Conservation (phyloP, 2,329 filamentous ascomycete species). For the Kalmusia sp. region DNA sequence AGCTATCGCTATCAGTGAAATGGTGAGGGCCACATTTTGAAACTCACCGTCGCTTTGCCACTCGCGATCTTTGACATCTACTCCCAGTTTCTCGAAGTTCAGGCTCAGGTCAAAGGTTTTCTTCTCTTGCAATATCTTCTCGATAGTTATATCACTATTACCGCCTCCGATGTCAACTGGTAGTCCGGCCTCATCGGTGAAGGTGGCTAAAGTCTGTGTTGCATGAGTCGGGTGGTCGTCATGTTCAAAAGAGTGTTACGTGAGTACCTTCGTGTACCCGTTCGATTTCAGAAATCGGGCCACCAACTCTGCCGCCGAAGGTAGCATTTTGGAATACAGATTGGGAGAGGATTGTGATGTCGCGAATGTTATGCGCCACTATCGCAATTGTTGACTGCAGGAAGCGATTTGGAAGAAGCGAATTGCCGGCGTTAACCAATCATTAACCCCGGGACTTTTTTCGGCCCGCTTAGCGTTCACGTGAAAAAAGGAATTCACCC, state of each 20-base stretch:
- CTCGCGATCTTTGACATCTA: slow-evolving; percentile 49
- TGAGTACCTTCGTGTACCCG: slow-evolving; percentile 49
- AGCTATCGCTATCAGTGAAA: slow-evolving; percentile 41
- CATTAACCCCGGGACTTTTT: neutral
- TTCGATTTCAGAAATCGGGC: slow-evolving; percentile 50
- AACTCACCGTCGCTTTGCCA: slow-evolving; percentile 58
- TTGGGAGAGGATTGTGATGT: neutral
- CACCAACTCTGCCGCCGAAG: slow-evolving; percentile 50
- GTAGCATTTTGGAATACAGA: slow-evolving; percentile 29
- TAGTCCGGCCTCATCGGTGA: slow-evolving; percentile 64
- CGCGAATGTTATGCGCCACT: too few species aligned
- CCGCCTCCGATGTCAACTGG: slow-evolving; percentile 56
- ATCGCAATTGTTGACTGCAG: too few species aligned
- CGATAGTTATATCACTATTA: slow-evolving; percentile 61
- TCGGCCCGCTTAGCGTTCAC: neutral
- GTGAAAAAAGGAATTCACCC: neutral
- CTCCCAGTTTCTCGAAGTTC: slow-evolving; percentile 62
- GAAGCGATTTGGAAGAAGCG: neutral
- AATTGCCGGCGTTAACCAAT: neutral
- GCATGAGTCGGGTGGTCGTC: neutral
- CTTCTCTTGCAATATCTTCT: slow-evolving; percentile 68
- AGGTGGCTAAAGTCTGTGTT: slow-evolving; percentile 62
- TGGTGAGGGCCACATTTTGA: neutral
- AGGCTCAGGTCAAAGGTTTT: slow-evolving; percentile 62
- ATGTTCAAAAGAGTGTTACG: slow-evolving; percentile 8